Evolutionary conservation across 805 yeast species (phyloP), one percentile per base, ranked within the genome.

Genomic region (Candida ponderosae): DNA sequence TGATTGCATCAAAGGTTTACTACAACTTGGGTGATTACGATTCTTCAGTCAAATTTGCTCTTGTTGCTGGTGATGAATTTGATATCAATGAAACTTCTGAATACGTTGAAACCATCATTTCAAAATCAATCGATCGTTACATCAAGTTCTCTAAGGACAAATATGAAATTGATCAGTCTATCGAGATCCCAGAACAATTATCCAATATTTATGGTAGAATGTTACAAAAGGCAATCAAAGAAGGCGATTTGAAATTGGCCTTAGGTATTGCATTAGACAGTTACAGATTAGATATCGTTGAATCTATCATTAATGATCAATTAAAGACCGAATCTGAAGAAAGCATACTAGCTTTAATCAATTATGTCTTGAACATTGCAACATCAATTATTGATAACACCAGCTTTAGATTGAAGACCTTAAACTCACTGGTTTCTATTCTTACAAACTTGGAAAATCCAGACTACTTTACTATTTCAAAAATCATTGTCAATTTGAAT

Each of bases 21-120:
- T 93, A 88, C 61, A 88, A 93, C 59, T 70, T 93, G 53, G 97
- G 97, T 34, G 97, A 93, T 57, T 88, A 83, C 53, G 94, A 85
- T 45, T 72, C 89, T 4, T 84, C 96, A 9, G 96, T 93, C 44
- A 82, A 77, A 56, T 93, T 79, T 57, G 90, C 96, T 3, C 71
- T 93, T 32, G 80, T 77, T 24, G 90, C 97, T 17, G 96, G 85
- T 23, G 70, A 76, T 20, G 78, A 75, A 52, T 88, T 93, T 57
- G 73, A 89, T 59, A 66, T 88, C 36, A 67, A 76, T 41, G 87
- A 82, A 49, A 68, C 73, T 42, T 73, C 86, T n/a, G 95, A 90
- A 62, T 93, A 75, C 62, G 83, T 82, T 42, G 95, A 93, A 63
- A 90, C 97, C 4, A 84, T 93, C 50, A 93, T 93, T 20, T 84